A percentile compares a stretch with the other conserved stretches of the same genome.
These are phyloP conservation scores for Pseudognaphalium luteoalbum DNA, from an alignment of 129 eudicot species.

Conservation along the genomic window DNA sequence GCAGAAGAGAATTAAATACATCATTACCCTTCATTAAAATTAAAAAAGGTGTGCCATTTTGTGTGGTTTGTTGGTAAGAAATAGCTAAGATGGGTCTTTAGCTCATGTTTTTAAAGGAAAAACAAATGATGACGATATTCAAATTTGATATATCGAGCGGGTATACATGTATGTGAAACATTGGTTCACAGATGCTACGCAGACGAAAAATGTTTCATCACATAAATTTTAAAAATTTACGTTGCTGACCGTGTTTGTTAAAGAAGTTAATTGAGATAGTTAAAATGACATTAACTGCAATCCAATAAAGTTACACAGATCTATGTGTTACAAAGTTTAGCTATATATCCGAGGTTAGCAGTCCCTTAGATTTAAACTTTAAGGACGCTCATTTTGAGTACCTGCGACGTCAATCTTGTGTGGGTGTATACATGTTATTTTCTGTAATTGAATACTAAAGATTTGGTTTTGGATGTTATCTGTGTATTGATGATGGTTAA, in stretches of 20 bases:
- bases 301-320: background rate
- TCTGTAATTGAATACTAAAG: background rate
- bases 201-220: background rate
- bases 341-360: background rate
- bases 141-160: too few species aligned
- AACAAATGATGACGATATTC: too few species aligned
- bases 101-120: too few species aligned
- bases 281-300: background rate
- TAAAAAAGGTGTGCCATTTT: background rate
- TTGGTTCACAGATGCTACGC: background rate
- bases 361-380: background rate
- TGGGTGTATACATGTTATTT: background rate
- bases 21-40: background rate
- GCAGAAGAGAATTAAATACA: background rate
- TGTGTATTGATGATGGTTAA: background rate
- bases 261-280: background rate
- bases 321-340: background rate
- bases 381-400: background rate
- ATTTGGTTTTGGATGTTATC: constrained; percentile 4
- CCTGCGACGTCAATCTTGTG: background rate
- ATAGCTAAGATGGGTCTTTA: background rate
- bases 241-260: background rate
- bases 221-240: background rate
- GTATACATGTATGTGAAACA: background rate
- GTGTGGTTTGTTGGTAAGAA: background rate